These are phyloP conservation scores for Domatiomyces catenatus DNA, from an alignment of 2,329 filamentous ascomycete genomes.

Conservation along the genomic window DNA sequence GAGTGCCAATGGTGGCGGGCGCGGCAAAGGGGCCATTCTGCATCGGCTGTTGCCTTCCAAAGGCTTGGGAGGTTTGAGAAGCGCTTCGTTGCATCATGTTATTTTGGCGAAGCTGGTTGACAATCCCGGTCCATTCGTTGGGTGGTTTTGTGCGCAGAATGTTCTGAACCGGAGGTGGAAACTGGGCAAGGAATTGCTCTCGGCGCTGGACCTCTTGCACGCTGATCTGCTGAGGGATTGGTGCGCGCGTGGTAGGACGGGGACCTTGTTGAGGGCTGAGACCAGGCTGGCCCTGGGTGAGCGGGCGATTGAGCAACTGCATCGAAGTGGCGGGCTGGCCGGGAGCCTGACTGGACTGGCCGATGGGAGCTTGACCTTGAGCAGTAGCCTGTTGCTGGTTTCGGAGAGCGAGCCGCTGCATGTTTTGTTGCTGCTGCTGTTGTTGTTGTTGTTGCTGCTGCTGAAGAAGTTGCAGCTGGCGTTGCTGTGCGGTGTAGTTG, in stretches of 20 bases:
- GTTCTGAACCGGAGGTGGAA: slow-evolving; percentile 12
- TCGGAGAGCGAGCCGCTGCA: slow-evolving; percentile 26
- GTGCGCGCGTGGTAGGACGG: slow-evolving; percentile 11
- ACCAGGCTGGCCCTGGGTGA: slow-evolving; percentile 19
- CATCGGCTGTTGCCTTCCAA: background rate
- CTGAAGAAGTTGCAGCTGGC: slow-evolving; percentile 24
- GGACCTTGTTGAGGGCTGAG: slow-evolving; percentile 9
- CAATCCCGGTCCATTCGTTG: slow-evolving; percentile 12
- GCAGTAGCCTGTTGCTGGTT: slow-evolving; percentile 26
- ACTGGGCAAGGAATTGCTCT: slow-evolving; percentile 10
- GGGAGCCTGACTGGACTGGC: slow-evolving; percentile 31
- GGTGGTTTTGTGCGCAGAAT: slow-evolving; percentile 11
- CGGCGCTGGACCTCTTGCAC: slow-evolving; percentile 12
- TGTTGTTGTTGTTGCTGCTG: slow-evolving; percentile 32
- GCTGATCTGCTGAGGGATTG: slow-evolving; percentile 11
- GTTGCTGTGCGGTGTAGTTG: slow-evolving; percentile 27
- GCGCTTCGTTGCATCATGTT: slow-evolving; percentile 15
- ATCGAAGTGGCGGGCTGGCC: slow-evolving; percentile 28
- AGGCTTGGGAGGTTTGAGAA: slow-evolving; percentile 13
- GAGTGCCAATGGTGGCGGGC: background rate
- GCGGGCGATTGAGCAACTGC: slow-evolving; percentile 30
- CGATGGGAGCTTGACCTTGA: slow-evolving; percentile 27
- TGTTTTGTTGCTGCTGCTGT: slow-evolving; percentile 18
- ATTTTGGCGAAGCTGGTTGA: slow-evolving; percentile 13
- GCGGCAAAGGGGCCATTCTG: background rate